These are phyloP conservation scores for Deinandra increscens DNA, from an alignment of 129 eudicot species.

Conservation along the genomic window DNA sequence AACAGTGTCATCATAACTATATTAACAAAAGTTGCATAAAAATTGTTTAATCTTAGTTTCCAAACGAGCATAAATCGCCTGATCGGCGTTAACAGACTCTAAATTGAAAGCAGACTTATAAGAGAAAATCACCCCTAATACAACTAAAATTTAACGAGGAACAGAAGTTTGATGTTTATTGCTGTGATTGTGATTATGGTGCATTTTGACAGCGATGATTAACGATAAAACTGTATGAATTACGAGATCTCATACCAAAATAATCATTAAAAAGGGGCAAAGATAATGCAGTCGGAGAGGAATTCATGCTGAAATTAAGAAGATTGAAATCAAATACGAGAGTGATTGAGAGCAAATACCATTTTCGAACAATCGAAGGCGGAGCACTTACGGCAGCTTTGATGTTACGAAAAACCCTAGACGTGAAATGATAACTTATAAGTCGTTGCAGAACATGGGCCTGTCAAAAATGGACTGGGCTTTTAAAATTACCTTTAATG, in stretches of 20 bases:
- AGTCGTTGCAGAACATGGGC: slow-evolving; percentile 10
- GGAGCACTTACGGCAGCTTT: slow-evolving; percentile 18
- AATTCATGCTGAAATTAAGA: not conserved
- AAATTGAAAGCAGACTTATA: not conserved
- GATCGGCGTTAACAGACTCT: not conserved
- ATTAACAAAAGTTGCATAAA: not conserved
- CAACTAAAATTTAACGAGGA: not conserved
- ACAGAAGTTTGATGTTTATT: not conserved
- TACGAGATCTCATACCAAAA: not conserved
- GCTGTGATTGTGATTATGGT: not conserved
- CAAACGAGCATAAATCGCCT: not conserved
- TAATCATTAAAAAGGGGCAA: not conserved
- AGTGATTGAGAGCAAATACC: slow-evolving; percentile 18
- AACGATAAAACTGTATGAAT: not conserved
- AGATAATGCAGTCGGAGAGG: not conserved
- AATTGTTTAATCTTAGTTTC: not conserved
- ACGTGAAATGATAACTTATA: not conserved
- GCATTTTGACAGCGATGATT: slow-evolving; percentile 5
- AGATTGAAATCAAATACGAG: slow-evolving; percentile 2
- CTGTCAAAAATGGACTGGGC: not conserved
- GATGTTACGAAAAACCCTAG: slow-evolving; percentile 26
- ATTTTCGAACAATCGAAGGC: slow-evolving; percentile 15
- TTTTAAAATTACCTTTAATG: too few relatives aligned
- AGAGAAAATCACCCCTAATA: not conserved
- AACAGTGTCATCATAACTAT: not conserved